Evolutionary conservation across 306 rosid genomes (phyloP), one percentile per base, ranked within the genome.

Genomic region (Prunus mira): DNA sequence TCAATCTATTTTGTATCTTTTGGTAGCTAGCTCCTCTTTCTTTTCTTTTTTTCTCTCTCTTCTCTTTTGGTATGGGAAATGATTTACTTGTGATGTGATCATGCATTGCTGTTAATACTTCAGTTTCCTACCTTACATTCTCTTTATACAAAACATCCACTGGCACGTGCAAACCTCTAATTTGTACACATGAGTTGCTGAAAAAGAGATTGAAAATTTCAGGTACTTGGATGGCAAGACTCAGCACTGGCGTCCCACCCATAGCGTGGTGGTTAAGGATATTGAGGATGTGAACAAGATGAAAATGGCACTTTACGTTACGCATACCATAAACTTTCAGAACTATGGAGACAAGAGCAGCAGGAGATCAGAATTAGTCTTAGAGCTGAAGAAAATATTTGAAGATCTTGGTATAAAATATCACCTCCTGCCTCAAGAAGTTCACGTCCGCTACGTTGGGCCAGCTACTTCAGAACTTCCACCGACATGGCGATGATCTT

Each of bases 271-370:
- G 13, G 91, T 90, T 63, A 86, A 85, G 86, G 95, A 89, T 73
- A 92, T 88, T 56, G 90, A 88, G 86, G 70, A 95, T 43, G 84
- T 89, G 24, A 81, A 88, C 92, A 92, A 84, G 86, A 85, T 95
- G 89, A 82, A 80, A 77, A 87, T 92, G 81, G 90, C 7, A 51
- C 73, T 88, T 0, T 70, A 57, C 28, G 76, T 92, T 15, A 86
- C 80, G 47, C 98, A 90, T 82, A 92, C 98, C 79, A 92, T 92
- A 49, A 95, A 92, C 80, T 95, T 95, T 78, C 97, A 92, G 65
- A 92, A 95, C 72, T 80, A 71, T 2, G 87, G 80, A 0, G 96
- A 90, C 24, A 92, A 55, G 86, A 87, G 14, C 82, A 85, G 73
- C 73, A 78, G 97, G 45, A 89, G 93, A 83, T 86, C 98, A 2